Conservation (phyloP, 768 basidiomycete genomes). For the Tylopilus intermedius region DNA sequence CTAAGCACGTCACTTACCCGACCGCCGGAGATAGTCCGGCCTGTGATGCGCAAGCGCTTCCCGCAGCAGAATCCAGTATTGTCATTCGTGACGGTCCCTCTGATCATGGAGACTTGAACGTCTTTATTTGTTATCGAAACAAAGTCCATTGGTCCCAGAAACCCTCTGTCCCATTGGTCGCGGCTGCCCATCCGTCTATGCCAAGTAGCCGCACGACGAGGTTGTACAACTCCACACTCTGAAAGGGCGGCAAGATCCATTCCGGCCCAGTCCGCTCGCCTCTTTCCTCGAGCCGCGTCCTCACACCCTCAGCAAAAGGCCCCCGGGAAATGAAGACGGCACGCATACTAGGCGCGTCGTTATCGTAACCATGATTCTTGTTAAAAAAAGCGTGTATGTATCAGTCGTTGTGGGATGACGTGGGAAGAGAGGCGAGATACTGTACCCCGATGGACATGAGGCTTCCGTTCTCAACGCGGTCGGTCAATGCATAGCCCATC, state of each 20-base stretch:
- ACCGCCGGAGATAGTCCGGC: no score
- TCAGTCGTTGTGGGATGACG: neutral
- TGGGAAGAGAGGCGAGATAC: neutral
- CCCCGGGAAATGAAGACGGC: conserved; percentile 89
- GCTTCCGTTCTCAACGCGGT: conserved; percentile 50
- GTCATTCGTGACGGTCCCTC: no score
- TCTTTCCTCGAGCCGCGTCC: neutral
- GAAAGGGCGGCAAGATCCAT: conserved; percentile 71
- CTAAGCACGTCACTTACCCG: no score
- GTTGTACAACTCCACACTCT: conserved; percentile 80
- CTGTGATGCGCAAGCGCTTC: no score
- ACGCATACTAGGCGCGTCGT: conserved; percentile 67
- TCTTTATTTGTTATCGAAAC: no score
- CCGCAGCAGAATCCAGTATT: no score
- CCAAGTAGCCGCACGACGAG: conserved; percentile 71
- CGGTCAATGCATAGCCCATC: conserved; percentile 73
- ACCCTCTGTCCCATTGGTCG: conserved; percentile 67
- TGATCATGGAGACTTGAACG: no score
- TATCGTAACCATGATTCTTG: conserved; percentile 84
- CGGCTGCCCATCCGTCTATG: conserved; percentile 48
- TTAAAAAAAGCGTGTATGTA: neutral
- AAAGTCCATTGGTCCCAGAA: conserved; percentile 68
- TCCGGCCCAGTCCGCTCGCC: conserved; percentile 27
- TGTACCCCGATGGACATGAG: conserved; percentile 64
- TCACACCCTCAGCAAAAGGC: conserved; percentile 53